Percentiles rank a stretch among this genome's conserved stretches.
Evolutionary conservation across 805 yeast genomes (phyloP).

Genomic region (Wickerhamiella spandovensis): DNA sequence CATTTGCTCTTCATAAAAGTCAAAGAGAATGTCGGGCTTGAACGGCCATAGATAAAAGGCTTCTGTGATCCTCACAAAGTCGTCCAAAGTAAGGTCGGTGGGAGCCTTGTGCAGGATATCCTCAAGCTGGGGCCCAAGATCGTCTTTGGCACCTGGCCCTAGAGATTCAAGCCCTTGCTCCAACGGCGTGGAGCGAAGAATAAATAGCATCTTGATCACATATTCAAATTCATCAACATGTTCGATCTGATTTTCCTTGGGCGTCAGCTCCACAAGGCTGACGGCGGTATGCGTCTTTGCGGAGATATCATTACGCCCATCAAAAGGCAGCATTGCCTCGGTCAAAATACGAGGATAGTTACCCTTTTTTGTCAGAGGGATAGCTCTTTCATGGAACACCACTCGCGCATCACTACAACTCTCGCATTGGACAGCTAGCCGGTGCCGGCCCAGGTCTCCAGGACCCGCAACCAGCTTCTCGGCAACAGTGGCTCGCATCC

Average conservation of each 20-base stretch:
- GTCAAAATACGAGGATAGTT: constrained; percentile 10
- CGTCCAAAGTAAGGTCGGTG: constrained; percentile 38
- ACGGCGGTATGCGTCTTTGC: constrained; percentile 21
- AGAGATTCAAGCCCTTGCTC: constrained; percentile 36
- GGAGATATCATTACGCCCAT: constrained; percentile 11
- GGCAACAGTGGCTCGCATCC: constrained; percentile 51
- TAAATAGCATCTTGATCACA: constrained; percentile 48
- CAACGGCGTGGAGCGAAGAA: constrained; percentile 34
- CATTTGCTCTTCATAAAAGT: constrained; percentile 27
- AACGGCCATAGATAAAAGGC: constrained; percentile 71
- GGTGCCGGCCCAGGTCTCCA: constrained; percentile 39
- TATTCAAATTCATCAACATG: constrained; percentile 50
- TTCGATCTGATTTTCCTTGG: constrained; percentile 30
- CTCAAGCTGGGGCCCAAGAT: constrained; percentile 24
- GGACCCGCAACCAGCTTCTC: constrained; percentile 47
- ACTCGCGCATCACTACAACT: constrained; percentile 42
- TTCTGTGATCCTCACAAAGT: constrained; percentile 38
- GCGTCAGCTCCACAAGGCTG: constrained; percentile 44
- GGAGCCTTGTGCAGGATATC: constrained; percentile 34
- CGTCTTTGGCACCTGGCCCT: constrained; percentile 64
- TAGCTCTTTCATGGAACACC: constrained; percentile 10
- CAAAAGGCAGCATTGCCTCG: constrained; percentile 9
- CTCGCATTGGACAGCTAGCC: constrained; percentile 53
- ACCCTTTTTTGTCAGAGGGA: neutral
- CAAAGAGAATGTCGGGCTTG: constrained; percentile 45